Conservation (phyloP, 257 asterid species). For the Plectranthus barbatus region DNA sequence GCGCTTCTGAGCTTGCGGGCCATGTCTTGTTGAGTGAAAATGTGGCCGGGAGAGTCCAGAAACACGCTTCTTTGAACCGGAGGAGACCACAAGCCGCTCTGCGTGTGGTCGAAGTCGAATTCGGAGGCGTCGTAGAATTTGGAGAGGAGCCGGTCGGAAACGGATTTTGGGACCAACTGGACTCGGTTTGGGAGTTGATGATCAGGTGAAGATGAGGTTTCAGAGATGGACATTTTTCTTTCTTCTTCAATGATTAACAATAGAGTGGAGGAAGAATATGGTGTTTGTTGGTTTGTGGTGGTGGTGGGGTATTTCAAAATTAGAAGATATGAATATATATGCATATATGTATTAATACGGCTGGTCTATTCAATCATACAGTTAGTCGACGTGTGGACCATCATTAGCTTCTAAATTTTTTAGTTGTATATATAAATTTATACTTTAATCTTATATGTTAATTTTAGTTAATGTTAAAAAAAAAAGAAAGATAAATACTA, state of each 20-base stretch:
- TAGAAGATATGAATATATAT: neutral
- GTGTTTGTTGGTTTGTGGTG: conserved; percentile 8
- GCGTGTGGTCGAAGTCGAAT: conserved; percentile 55
- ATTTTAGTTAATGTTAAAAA: too few relatives aligned
- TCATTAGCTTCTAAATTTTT: conserved; percentile 4
- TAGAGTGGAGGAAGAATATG: too few relatives aligned
- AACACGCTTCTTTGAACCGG: conserved; percentile 59
- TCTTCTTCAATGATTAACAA: too few relatives aligned
- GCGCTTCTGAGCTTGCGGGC: conserved; percentile 34
- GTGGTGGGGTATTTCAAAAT: conserved; percentile 2
- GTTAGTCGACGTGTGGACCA: conserved; percentile 25
- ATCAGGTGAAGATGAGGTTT: conserved; percentile 31
- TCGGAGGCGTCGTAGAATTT: conserved; percentile 68
- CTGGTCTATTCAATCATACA: conserved; percentile 33
- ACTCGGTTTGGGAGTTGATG: conserved; percentile 22
- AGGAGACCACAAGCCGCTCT: conserved; percentile 85
- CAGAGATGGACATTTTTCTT: conserved; percentile 37
- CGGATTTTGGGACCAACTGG: conserved; percentile 66
- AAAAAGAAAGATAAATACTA: too few relatives aligned
- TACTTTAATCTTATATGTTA: too few relatives aligned
- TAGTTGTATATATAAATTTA: too few relatives aligned
- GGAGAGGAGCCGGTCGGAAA: conserved; percentile 50
- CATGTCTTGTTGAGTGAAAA: conserved; percentile 39
- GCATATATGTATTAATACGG: conserved; percentile 2
- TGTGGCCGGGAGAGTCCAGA: conserved; percentile 42